Evolutionary conservation across 1,139 yeast genomes (phyloP).

Genomic region (Candida labiduridarum): DNA sequence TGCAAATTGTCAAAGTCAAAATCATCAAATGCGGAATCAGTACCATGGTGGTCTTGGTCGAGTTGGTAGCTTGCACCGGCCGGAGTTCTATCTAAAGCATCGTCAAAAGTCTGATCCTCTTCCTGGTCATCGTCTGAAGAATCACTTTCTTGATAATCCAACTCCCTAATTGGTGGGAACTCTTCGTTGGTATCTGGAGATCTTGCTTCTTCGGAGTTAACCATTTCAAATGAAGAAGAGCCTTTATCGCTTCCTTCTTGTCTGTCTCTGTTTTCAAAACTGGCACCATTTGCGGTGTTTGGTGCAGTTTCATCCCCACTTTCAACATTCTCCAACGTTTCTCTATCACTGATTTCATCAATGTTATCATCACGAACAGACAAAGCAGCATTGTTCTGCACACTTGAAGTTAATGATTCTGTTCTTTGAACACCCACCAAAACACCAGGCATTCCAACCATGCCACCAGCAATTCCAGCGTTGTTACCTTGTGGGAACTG

Average conservation of each 20-base stretch:
- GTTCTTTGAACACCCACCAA: slow-evolving; percentile 56
- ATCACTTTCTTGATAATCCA: slow-evolving; percentile 60
- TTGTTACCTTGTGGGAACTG: slow-evolving; percentile 50
- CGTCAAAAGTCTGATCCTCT: slow-evolving; percentile 38
- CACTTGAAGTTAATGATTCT: slow-evolving; percentile 85
- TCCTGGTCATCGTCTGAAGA: slow-evolving; percentile 40
- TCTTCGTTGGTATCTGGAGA: slow-evolving; percentile 33
- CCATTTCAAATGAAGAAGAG: slow-evolving; percentile 55
- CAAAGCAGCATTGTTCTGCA: slow-evolving; percentile 87
- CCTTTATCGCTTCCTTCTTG: slow-evolving; percentile 41
- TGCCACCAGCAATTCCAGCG: slow-evolving; percentile 41
- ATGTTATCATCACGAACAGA: slow-evolving; percentile 78
- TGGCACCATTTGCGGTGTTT: slow-evolving; percentile 21
- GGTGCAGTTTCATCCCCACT: slow-evolving; percentile 20
- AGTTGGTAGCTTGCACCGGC: slow-evolving; percentile 9
- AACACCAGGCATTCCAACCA: slow-evolving; percentile 53
- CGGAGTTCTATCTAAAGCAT: slow-evolving; percentile 33
- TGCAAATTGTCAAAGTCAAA: slow-evolving; percentile 45
- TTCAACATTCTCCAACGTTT: slow-evolving; percentile 48
- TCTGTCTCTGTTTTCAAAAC: slow-evolving; percentile 16
- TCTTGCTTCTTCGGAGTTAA: slow-evolving; percentile 50
- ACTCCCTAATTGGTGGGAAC: slow-evolving; percentile 73
- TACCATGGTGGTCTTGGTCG: slow-evolving; percentile 5
- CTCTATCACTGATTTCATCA: slow-evolving; percentile 63
- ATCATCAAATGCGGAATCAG: slow-evolving; percentile 22